phyloP scores from a whole-genome alignment of 129 eudicot species.

The Sambucus nigra region DNA sequence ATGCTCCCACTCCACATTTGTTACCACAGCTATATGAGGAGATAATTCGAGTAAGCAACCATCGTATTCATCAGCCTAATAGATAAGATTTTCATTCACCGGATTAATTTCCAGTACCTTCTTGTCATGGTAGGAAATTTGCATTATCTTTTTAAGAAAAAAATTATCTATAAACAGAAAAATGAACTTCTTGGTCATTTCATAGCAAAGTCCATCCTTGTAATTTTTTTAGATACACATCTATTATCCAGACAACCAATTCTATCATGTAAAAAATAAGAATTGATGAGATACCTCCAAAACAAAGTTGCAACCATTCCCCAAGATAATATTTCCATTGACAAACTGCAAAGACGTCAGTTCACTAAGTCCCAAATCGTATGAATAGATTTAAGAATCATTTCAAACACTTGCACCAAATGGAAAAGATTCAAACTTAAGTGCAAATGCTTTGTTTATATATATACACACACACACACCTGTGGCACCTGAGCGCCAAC shows the following conservation, averaged over 20 bases:
- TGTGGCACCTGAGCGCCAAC: conserved; percentile 14
- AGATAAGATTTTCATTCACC: too few species aligned
- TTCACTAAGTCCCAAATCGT: not conserved
- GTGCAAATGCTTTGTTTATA: not conserved
- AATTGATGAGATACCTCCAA: conserved; percentile 10
- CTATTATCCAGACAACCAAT: not conserved
- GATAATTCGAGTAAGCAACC: conserved; percentile 10
- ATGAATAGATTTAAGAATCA: not conserved
- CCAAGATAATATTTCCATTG: conserved; percentile 7
- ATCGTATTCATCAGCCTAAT: conserved; percentile 13
- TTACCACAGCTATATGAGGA: conserved; percentile 2
- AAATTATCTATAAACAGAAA: too few species aligned
- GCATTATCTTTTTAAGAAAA: too few species aligned
- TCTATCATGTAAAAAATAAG: not conserved
- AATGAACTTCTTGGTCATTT: too few species aligned
- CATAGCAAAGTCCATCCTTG: too few species aligned
- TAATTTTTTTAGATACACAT: too few species aligned
- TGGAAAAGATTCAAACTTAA: not conserved
- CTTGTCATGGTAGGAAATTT: too few species aligned
- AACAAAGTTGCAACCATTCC: conserved; percentile 8
- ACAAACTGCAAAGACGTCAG: conserved; percentile 1
- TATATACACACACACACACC: conserved; percentile 1
- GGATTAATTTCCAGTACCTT: too few species aligned
- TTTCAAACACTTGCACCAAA: not conserved
- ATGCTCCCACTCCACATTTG: conserved; percentile 18